A percentile compares a stretch with the other conserved stretches of the same genome.
phyloP scores from a whole-genome alignment of 371 early-diverging fungal genomes.

The Lichtheimia corymbifera region DNA sequence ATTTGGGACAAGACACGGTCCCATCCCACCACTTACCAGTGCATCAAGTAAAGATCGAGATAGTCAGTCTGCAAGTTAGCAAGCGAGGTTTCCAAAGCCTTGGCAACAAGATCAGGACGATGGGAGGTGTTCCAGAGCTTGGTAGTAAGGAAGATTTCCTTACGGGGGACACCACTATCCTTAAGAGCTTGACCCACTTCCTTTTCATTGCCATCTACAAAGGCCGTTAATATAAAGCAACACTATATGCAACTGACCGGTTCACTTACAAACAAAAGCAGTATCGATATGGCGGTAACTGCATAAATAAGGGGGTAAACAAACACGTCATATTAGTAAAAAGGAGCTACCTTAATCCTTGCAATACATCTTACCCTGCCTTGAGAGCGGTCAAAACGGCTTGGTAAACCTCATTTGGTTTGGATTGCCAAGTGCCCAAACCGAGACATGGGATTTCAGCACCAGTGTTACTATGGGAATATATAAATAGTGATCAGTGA shows the following conservation, averaged over 20 bases:
- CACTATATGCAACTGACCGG: background rate
- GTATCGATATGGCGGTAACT: slow-evolving; percentile 55
- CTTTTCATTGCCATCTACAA: slow-evolving; percentile 63
- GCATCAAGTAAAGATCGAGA: slow-evolving; percentile 69
- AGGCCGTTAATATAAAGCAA: background rate
- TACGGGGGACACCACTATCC: slow-evolving; percentile 58
- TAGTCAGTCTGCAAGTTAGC: slow-evolving; percentile 62
- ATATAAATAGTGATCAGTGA: no score
- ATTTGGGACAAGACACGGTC: no score
- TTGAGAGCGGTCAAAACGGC: slow-evolving; percentile 39
- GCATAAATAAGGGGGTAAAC: slow-evolving; percentile 2
- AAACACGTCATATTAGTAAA: background rate
- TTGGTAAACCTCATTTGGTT: slow-evolving; percentile 37
- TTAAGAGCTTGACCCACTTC: slow-evolving; percentile 77
- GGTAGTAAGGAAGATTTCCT: slow-evolving; percentile 83
- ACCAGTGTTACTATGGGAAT: slow-evolving; percentile 30
- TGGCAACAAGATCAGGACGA: slow-evolving; percentile 44
- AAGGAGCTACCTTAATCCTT: background rate
- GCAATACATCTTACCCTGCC: slow-evolving; percentile 23
- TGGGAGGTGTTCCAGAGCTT: slow-evolving; percentile 63
- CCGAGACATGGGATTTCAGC: slow-evolving; percentile 31
- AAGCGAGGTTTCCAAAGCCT: slow-evolving; percentile 54
- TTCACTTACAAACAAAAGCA: slow-evolving; percentile 47
- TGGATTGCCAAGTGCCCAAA: slow-evolving; percentile 51
- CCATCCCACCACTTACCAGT: slow-evolving; percentile 36